These are phyloP conservation scores for Zygotorulaspora chibaensis DNA, from an alignment of 805 yeast species.

Conservation along the genomic window DNA sequence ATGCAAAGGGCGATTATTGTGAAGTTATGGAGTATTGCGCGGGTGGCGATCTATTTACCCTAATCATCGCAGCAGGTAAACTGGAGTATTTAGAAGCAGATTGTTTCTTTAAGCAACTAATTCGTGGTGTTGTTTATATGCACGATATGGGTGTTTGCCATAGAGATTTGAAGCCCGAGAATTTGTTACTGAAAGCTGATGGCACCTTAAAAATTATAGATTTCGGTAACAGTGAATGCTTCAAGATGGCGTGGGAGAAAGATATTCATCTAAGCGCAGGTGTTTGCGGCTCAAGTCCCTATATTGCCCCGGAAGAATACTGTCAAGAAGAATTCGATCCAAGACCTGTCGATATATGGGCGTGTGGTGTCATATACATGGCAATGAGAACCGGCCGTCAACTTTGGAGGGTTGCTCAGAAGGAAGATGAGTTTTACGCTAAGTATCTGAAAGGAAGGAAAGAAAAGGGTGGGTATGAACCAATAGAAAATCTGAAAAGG, in stretches of 20 bases:
- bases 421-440: conserved; percentile 74
- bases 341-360: conserved; percentile 81
- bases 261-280: conserved; percentile 68
- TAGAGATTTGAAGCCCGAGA: conserved; percentile 93
- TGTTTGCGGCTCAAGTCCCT: conserved; percentile 81
- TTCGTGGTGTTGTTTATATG: conserved; percentile 81
- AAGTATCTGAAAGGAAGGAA: conserved; percentile 75
- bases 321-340: conserved; percentile 66
- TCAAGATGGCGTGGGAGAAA: conserved; percentile 79
- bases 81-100: conserved; percentile 81
- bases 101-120: conserved; percentile 81
- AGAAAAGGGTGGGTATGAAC: conserved; percentile 83
- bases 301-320: conserved; percentile 88
- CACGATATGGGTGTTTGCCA: conserved; percentile 90
- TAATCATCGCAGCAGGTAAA: conserved; percentile 72
- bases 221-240: conserved; percentile 82
- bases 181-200: conserved; percentile 66
- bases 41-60: conserved; percentile 75
- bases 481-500: conserved; percentile 78
- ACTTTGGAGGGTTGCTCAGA: conserved; percentile 80
- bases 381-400: conserved; percentile 95
- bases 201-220: conserved; percentile 81
- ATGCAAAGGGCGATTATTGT: conserved; percentile 77
- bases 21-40: conserved; percentile 83
- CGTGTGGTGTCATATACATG: conserved; percentile 89